Base-by-base conservation (phyloP, 352 stramenopile genomes). In the Globisporangium orthogonon region DNA sequence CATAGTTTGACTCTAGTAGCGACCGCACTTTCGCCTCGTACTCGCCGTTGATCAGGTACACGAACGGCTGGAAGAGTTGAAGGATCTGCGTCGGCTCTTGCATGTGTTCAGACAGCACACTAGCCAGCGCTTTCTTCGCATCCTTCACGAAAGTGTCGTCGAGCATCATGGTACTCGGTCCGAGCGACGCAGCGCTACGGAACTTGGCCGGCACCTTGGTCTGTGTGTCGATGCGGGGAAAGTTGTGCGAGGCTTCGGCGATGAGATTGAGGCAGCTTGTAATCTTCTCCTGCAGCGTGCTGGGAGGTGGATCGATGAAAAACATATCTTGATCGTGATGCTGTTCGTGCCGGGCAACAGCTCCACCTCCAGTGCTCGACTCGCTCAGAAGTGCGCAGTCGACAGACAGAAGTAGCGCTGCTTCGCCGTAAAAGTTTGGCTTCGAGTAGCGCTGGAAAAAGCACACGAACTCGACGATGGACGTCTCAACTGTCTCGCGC, bases 191-290 rank as follows among this genome's bases (percentile, higher is more conserved):
- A 2, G 77, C 54, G 18, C 70, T 89, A 1, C 76, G 73, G 30
- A 95, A 76, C 45, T 76, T 76, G 0, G 57, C n/a, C 1, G 86
- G 84, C 7, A 91, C 63, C 58, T 78, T 89, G 7, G 84, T 91
- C 60, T 89, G 86, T 6, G 74, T 58, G 43, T 97, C 90, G 53
- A 96, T 89, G 30, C 88, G 82, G n/a, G 88, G 85, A 50, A 96
- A 97, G n/a, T 77, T 75, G 49, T 95, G 86, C 3, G 83, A 79
- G 0, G 89, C 80, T 48, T 93, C 83, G n/a, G 93, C 83, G 50
- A 94, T 75, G 11, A 76, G 56, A 39, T 78, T 74, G 28, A 92
- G 56, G 44, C 80, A 94, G 41, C 62, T 74, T 17, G 76, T 63
- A 47, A 91, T 70, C 47, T 86, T 83, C 46, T 94, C 83, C 2